Evolutionary conservation across 768 basidiomycete genomes (phyloP).

Genomic region (Aureoboletus auriporus): DNA sequence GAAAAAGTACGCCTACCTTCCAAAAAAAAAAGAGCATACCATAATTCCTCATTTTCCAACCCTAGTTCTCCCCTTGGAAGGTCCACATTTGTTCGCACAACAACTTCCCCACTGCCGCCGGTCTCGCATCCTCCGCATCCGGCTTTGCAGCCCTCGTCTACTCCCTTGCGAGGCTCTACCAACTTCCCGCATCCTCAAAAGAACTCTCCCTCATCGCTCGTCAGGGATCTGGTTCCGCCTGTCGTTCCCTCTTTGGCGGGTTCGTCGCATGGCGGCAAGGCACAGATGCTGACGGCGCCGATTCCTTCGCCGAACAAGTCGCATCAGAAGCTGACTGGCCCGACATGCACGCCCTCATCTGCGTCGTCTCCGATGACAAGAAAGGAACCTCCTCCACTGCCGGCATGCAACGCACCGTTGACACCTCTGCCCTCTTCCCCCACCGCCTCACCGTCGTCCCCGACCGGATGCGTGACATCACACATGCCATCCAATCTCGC

Average conservation of each 20-base stretch:
- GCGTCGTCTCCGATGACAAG: constrained; percentile 93
- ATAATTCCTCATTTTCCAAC: not conserved
- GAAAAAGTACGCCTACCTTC: constrained; percentile 51
- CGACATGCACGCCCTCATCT: constrained; percentile 94
- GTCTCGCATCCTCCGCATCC: constrained; percentile 94
- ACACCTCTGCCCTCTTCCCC: constrained; percentile 83
- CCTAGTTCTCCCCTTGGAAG: constrained; percentile 36
- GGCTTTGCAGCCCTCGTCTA: constrained; percentile 94
- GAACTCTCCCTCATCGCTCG: constrained; percentile 90
- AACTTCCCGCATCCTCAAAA: constrained; percentile 72
- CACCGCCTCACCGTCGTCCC: constrained; percentile 93
- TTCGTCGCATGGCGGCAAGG: constrained; percentile 87
- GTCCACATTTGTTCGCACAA: constrained; percentile 94
- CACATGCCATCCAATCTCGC: constrained; percentile 66
- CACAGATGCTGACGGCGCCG: constrained; percentile 61
- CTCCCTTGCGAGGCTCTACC: constrained; percentile 84
- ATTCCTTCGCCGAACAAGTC: constrained; percentile 86
- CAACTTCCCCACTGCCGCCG: constrained; percentile 99
- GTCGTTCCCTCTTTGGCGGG: constrained; percentile 95
- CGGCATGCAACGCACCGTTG: constrained; percentile 97
- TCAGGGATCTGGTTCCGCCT: constrained; percentile 97
- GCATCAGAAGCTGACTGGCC: constrained; percentile 89
- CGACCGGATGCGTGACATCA: constrained; percentile 76
- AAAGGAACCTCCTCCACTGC: constrained; percentile 93
- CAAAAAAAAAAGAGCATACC: too few species aligned